phyloP scores from a whole-genome alignment of 495 filamentous ascomycete genomes.

The Parathielavia appendiculata region DNA sequence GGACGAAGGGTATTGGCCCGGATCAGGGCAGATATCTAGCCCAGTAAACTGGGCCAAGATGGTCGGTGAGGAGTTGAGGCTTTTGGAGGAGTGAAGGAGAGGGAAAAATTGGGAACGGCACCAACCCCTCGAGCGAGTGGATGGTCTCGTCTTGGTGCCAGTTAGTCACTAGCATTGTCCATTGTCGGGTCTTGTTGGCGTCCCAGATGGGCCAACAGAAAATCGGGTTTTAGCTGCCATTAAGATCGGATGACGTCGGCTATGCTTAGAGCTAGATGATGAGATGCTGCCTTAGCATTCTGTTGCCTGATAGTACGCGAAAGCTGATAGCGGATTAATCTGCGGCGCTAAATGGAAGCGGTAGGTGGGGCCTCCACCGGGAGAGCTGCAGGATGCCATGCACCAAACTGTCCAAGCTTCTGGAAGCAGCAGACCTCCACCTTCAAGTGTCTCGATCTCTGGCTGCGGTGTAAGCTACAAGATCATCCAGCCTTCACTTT shows the following conservation, averaged over 20 bases:
- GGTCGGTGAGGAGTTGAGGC: background rate
- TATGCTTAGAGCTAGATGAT: background rate
- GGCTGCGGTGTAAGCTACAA: too few relatives aligned
- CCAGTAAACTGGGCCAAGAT: too few relatives aligned
- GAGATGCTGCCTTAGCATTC: background rate
- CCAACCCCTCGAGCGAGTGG: too few relatives aligned
- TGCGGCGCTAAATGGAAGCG: too few relatives aligned
- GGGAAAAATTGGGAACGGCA: background rate
- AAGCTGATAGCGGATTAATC: background rate
- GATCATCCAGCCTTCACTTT: too few relatives aligned
- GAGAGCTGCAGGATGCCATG: too few relatives aligned
- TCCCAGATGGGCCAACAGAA: constrained; percentile 14
- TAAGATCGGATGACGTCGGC: constrained; percentile 6
- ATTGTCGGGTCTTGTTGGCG: constrained; percentile 8
- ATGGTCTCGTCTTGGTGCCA: background rate
- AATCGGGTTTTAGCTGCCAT: constrained; percentile 13
- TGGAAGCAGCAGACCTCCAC: too few relatives aligned
- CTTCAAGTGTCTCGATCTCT: too few relatives aligned
- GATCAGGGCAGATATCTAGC: too few relatives aligned
- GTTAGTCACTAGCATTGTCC: background rate
- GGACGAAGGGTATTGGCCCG: background rate
- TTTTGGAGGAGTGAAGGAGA: background rate
- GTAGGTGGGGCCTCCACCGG: too few relatives aligned
- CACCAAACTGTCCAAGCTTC: too few relatives aligned
- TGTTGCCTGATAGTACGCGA: background rate